phyloP scores from a whole-genome alignment of 306 rosid genomes.

The Casuarina cunninghamiana region DNA sequence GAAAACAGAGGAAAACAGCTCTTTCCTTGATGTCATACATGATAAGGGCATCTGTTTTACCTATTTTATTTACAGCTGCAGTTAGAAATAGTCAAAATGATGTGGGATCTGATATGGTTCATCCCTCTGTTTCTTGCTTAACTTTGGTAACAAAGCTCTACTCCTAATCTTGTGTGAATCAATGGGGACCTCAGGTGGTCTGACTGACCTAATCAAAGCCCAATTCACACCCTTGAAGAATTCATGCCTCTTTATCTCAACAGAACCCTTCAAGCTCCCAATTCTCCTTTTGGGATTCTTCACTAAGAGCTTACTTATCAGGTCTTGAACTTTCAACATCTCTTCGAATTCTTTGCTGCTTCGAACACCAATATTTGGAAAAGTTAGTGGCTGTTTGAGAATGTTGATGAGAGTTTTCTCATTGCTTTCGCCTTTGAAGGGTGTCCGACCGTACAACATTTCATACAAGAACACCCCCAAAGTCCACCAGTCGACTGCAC shows the following conservation, averaged over 20 bases:
- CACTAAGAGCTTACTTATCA: constrained; percentile 73
- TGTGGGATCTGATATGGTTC: constrained; percentile 76
- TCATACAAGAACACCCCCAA: constrained; percentile 88
- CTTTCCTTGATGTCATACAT: constrained; percentile 5
- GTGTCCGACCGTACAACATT: constrained; percentile 84
- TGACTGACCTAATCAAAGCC: constrained; percentile 87
- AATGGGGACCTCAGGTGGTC: constrained; percentile 76
- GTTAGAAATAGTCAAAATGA: constrained; percentile 75
- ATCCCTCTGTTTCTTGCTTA: constrained; percentile 68
- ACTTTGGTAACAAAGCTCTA: constrained; percentile 63
- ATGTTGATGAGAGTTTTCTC: constrained; percentile 84
- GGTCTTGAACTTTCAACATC: constrained; percentile 76
- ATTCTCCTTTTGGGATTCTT: constrained; percentile 94
- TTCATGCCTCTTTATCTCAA: constrained; percentile 88
- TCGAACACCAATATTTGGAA: constrained; percentile 62
- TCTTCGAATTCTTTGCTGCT: constrained; percentile 74
- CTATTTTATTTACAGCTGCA: constrained; percentile 36
- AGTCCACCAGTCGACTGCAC: constrained; percentile 99
- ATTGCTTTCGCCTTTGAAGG: constrained; percentile 93
- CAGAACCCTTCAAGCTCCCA: constrained; percentile 81
- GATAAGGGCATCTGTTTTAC: constrained; percentile 29
- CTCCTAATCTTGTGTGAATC: constrained; percentile 49
- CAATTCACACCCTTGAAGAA: constrained; percentile 88
- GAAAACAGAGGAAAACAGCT: constrained; percentile 26
- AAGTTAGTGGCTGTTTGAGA: constrained; percentile 63